A percentile compares a stretch with the other conserved stretches of the same genome.
Evolutionary conservation across 805 yeast genomes (phyloP).

Genomic region (Lipomyces sp.): DNA sequence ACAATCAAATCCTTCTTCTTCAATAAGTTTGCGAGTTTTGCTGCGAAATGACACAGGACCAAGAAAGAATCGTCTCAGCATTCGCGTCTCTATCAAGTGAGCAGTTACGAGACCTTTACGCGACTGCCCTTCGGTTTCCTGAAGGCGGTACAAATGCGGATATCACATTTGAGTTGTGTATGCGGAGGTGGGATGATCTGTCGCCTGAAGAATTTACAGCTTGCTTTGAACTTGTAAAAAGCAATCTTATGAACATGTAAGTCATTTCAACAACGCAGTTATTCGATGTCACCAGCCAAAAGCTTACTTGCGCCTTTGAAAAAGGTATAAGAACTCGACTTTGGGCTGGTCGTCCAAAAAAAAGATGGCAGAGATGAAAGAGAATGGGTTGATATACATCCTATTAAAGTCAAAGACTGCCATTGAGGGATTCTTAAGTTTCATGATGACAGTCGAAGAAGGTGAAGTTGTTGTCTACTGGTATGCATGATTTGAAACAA

Average conservation of each 20-base stretch:
- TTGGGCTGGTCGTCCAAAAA: conserved; percentile 34
- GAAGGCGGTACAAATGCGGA: not conserved
- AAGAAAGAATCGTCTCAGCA: not conserved
- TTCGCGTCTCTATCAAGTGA: conserved; percentile 2
- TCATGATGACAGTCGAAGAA: conserved; percentile 36
- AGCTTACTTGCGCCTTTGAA: not conserved
- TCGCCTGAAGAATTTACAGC: conserved; percentile 16
- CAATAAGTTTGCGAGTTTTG: not conserved
- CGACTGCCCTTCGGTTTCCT: not conserved
- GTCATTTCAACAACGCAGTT: not conserved
- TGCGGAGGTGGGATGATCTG: conserved; percentile 19
- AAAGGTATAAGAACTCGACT: conserved; percentile 29
- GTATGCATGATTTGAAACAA: not conserved
- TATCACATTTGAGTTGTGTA: not conserved
- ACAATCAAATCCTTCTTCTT: not conserved
- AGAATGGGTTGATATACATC: conserved; percentile 34
- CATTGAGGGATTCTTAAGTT: conserved; percentile 35
- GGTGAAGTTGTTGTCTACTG: conserved; percentile 36
- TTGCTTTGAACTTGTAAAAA: conserved; percentile 34
- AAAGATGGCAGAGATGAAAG: conserved; percentile 36
- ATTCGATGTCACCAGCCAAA: too few relatives aligned
- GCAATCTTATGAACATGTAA: conserved; percentile 33
- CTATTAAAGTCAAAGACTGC: conserved; percentile 14
- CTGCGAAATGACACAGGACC: not conserved
- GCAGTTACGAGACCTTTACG: not conserved